phyloP scores from a whole-genome alignment of 306 rosid species.

The Cicer pinnatifidum region DNA sequence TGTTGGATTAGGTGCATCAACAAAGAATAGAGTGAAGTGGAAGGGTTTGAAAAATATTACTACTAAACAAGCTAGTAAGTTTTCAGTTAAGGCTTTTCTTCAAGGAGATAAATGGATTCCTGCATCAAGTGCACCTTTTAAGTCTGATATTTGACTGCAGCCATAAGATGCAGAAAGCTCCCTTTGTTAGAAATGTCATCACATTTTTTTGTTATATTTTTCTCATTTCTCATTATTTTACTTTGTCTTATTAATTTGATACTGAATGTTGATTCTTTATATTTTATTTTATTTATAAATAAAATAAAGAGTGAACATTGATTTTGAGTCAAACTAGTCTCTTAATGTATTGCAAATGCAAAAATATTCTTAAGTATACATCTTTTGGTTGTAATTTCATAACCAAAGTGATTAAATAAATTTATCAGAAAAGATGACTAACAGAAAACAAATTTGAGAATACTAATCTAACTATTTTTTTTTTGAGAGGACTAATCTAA shows the following conservation, averaged over 20 bases:
- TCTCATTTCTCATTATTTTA: background rate
- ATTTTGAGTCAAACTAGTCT: background rate
- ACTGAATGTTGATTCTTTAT: slow-evolving; percentile 25
- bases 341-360: background rate
- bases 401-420: background rate
- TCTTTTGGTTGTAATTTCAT: background rate
- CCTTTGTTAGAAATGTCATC: background rate
- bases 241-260: slow-evolving; percentile 25
- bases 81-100: slow-evolving; percentile 57
- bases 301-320: background rate
- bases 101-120: slow-evolving; percentile 66
- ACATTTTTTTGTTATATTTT: background rate
- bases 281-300: background rate
- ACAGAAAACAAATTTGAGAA: background rate
- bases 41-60: slow-evolving; percentile 64
- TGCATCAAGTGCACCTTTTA: slow-evolving; percentile 48
- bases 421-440: background rate
- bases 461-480: too few relatives aligned
- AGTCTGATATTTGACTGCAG: slow-evolving; percentile 48
- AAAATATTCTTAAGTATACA: background rate
- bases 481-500: too few relatives aligned
- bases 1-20: slow-evolving; percentile 64
- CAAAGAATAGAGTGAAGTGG: slow-evolving; percentile 71
- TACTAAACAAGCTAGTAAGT: slow-evolving; percentile 49
- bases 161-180: slow-evolving; percentile 15